Evolutionary conservation across 2,329 filamentous ascomycete species (phyloP).

Genomic region (Alternaria gansuensis): DNA sequence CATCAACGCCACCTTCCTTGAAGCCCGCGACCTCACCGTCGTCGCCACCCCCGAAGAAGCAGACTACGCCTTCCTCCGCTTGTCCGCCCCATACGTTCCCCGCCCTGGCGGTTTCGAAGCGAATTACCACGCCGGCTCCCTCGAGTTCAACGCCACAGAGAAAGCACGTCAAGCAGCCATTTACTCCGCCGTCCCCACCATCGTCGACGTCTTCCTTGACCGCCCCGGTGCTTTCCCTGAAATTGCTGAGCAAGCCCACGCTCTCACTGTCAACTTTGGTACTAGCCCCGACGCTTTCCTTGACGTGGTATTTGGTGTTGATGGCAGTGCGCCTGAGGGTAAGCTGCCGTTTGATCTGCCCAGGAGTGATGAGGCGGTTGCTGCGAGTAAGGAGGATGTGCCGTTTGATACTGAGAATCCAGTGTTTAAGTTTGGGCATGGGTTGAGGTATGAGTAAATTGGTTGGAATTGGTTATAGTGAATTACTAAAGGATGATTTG

Average conservation of each 20-base stretch:
- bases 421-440: constrained; percentile 49
- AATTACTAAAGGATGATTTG: not conserved
- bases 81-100: constrained; percentile 54
- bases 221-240: constrained; percentile 57
- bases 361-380: constrained; percentile 56
- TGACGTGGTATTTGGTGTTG: constrained; percentile 55
- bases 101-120: constrained; percentile 56
- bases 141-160: constrained; percentile 56
- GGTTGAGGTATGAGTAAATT: constrained; percentile 41
- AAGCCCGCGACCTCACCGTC: constrained; percentile 44
- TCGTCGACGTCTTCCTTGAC: constrained; percentile 58
- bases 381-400: constrained; percentile 47
- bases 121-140: constrained; percentile 53
- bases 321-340: constrained; percentile 53
- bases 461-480: no score
- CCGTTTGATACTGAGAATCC: constrained; percentile 53
- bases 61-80: constrained; percentile 55
- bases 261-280: constrained; percentile 55
- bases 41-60: constrained; percentile 52
- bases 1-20: constrained; percentile 46
- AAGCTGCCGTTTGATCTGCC: constrained; percentile 61
- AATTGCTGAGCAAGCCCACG: constrained; percentile 51
- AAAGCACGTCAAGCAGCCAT: constrained; percentile 52
- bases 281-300: constrained; percentile 56
- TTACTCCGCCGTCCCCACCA: constrained; percentile 52